phyloP scores from a whole-genome alignment of 768 basidiomycete species.

The Podaxis carcinomalis region DNA sequence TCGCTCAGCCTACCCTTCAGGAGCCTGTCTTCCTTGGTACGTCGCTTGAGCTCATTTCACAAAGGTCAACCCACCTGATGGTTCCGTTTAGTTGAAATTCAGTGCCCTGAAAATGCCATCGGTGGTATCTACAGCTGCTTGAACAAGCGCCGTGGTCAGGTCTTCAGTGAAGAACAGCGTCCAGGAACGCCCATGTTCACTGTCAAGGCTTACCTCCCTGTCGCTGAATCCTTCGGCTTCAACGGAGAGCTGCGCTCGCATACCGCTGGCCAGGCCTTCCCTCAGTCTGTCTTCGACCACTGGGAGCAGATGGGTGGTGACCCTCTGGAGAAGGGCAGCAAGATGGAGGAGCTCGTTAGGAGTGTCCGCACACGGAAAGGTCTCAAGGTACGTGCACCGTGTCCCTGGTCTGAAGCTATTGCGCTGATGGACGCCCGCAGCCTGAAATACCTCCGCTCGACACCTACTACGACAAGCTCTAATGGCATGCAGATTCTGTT shows the following conservation, averaged over 20 bases:
- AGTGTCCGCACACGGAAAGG: slow-evolving; percentile 90
- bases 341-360: slow-evolving; percentile 81
- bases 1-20: slow-evolving; percentile 88
- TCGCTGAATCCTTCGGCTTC: slow-evolving; percentile 94
- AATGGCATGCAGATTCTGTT: slow-evolving; percentile 23
- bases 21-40: slow-evolving; percentile 93
- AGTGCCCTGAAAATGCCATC: slow-evolving; percentile 95
- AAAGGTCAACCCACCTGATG: background rate
- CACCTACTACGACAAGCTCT: slow-evolving; percentile 93
- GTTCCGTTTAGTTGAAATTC: slow-evolving; percentile 75
- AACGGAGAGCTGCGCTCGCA: slow-evolving; percentile 91
- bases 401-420: background rate
- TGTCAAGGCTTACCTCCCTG: slow-evolving; percentile 94
- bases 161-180: slow-evolving; percentile 96
- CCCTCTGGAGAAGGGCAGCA: slow-evolving; percentile 86
- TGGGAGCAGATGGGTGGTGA: slow-evolving; percentile 84
- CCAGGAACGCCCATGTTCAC: slow-evolving; percentile 99
- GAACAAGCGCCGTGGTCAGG: slow-evolving; percentile 98
- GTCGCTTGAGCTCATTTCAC: slow-evolving; percentile 13
- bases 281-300: slow-evolving; percentile 91
- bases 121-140: slow-evolving; percentile 93
- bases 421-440: slow-evolving; percentile 29
- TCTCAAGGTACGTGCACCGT: slow-evolving; percentile 62
- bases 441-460: slow-evolving; percentile 86
- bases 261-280: slow-evolving; percentile 97